A percentile compares a stretch with the other conserved stretches of the same genome.
Conservation (phyloP, 2,329 filamentous ascomycete genomes). For the Hypoxylon sp. region DNA sequence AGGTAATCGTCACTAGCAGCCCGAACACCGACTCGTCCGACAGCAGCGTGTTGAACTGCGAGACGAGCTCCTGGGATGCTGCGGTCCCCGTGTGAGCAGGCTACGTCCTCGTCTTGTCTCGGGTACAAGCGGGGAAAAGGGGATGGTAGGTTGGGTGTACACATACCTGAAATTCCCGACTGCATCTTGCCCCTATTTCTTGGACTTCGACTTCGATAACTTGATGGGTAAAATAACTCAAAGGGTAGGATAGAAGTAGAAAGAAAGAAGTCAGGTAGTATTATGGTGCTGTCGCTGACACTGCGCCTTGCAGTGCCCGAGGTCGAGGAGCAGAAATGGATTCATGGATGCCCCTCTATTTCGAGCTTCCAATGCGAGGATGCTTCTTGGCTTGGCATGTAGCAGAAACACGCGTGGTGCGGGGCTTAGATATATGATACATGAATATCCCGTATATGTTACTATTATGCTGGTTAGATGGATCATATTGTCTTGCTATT, state of each 20-base stretch:
- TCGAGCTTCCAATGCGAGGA: background rate
- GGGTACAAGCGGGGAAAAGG: background rate
- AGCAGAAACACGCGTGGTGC: slow-evolving; percentile 15
- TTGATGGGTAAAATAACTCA: background rate
- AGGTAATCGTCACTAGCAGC: slow-evolving; percentile 73
- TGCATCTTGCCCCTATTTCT: slow-evolving; percentile 66
- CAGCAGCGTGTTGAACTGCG: slow-evolving; percentile 75
- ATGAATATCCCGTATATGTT: background rate
- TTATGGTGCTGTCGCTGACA: slow-evolving; percentile 2
- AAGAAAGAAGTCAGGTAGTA: background rate
- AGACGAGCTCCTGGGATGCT: slow-evolving; percentile 81
- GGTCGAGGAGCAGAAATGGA: background rate
- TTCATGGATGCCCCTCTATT: slow-evolving; percentile 27
- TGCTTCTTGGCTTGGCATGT: slow-evolving; percentile 5
- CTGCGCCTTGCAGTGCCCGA: background rate
- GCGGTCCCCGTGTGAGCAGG: slow-evolving; percentile 1
- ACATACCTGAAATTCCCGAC: slow-evolving; percentile 76
- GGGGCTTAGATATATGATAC: slow-evolving; percentile 12
- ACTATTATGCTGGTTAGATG: no score
- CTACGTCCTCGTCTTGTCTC: background rate
- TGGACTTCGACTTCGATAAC: background rate
- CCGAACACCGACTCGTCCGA: slow-evolving; percentile 69
- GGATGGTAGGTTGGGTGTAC: background rate
- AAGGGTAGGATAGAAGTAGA: background rate
- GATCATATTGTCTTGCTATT: no score